Evolutionary conservation across 2,329 filamentous ascomycete genomes (phyloP), one percentile per base, ranked within the genome.

Genomic region (Aspergillus phoenicis): DNA sequence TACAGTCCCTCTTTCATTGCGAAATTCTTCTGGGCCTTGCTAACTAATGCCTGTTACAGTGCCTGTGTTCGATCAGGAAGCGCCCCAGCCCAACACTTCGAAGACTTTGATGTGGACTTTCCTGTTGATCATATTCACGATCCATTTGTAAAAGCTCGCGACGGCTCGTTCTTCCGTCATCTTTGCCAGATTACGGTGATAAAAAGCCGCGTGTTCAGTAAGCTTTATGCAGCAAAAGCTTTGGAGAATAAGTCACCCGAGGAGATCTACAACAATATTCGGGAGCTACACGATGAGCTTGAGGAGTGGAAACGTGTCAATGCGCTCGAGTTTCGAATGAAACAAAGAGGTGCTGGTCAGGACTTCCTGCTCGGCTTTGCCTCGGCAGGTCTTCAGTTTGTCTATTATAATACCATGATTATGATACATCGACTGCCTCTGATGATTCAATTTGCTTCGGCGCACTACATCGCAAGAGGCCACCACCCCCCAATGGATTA

Each of bases 381-480:
- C 64, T 87, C 97, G 47, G 91, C 96, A 64, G 91, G 96, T 74
- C 81, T 97, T 60, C 93, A 97, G 73, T 93, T 98, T 70, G 89
- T 91, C 3, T 98, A 98, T 77, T 97, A 97, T 81, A 97, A 98
- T 77, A 96, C 93, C 67, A 78, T 97, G 55, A 97, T 93, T 1
- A 97, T 95, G 1, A 96, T 97, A 64, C 94, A 98, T 75, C 91
- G 94, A 52, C 96, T 98, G 91, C 95, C 91, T 47, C 88, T 97
- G 38, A 91, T 97, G 68, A 91, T 96, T 72, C 93, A 93, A 26
- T 96, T 91, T 57, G 91, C 95, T 70, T 97, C 90, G 71, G 92
- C 91, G 43, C 93, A 95, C 60, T 89, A 91, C 73, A 91, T 91
- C 4, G 82, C 93, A 52, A 96, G 93, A 71, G 87, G 49, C 52